Percentiles rank a stretch among this genome's conserved stretches.
These are phyloP conservation scores for Neoscytalidium dimidiatum DNA, from an alignment of 2,329 filamentous ascomycete genomes.

Conservation along the genomic window DNA sequence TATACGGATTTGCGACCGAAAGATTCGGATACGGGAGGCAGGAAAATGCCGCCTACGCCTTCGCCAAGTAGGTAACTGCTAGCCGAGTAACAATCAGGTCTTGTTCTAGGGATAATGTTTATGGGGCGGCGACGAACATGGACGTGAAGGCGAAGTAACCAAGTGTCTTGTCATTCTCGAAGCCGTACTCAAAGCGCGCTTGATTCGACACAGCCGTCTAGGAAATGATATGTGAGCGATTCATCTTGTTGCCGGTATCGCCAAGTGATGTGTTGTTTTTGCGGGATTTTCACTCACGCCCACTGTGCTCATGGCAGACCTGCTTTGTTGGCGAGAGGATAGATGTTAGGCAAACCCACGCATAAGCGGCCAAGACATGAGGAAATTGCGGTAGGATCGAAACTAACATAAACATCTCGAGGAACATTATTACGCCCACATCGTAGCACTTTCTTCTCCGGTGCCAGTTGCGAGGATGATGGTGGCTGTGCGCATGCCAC, in stretches of 20 bases:
- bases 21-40: constrained; percentile 41
- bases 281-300: constrained; percentile 3
- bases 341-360: not conserved
- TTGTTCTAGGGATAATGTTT: too few species aligned
- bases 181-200: not conserved
- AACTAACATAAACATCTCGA: constrained; percentile 7
- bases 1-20: constrained; percentile 43
- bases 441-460: constrained; percentile 9
- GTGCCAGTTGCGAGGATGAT: constrained; percentile 12
- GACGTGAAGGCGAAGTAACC: constrained; percentile 13
- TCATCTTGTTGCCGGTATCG: not conserved
- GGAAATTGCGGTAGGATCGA: not conserved
- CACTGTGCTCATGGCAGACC: constrained; percentile 4
- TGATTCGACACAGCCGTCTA: not conserved
- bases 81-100: not conserved
- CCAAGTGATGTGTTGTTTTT: not conserved
- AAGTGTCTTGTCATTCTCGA: not conserved
- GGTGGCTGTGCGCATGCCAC: not conserved
- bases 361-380: not conserved
- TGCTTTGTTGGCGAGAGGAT: not conserved
- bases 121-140: not conserved
- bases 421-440: constrained; percentile 1
- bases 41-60: constrained; percentile 35
- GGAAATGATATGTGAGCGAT: not conserved
- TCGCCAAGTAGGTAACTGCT: constrained; percentile 35